Conservation (phyloP, 441 rosid genomes). For the Gossypium aridum region DNA sequence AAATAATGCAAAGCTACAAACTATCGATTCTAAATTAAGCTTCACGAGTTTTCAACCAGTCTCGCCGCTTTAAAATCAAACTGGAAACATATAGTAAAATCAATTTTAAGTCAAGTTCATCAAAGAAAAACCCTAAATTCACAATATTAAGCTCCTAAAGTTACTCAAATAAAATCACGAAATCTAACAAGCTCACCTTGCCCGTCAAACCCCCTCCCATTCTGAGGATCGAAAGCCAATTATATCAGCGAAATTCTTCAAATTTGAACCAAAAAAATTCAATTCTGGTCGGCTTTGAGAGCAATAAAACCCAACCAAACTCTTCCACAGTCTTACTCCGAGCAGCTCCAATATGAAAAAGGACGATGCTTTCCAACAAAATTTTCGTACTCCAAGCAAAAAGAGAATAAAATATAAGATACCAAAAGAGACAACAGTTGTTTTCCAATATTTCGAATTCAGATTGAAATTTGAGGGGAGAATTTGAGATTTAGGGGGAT, state of each 20-base stretch:
- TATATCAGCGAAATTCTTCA: constrained; percentile 8
- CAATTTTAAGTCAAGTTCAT: constrained; percentile 9
- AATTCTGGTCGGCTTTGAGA: background rate
- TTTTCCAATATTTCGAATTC: background rate
- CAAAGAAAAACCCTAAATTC: constrained; percentile 1
- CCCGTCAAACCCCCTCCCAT: background rate
- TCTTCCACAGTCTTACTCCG: background rate
- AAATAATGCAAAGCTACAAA: background rate
- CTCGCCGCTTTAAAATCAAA: background rate
- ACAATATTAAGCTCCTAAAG: background rate
- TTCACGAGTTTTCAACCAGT: background rate
- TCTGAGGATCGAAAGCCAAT: background rate
- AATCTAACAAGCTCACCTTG: constrained; percentile 1
- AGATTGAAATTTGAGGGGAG: background rate
- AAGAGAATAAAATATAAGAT: background rate
- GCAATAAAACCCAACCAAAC: constrained; percentile 4
- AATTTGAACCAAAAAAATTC: background rate
- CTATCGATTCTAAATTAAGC: background rate
- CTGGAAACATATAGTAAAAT: background rate
- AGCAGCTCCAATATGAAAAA: background rate
- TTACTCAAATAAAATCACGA: constrained; percentile 16
- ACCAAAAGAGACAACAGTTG: background rate
- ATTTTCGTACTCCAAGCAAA: background rate
- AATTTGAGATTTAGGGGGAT: background rate
- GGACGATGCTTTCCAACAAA: background rate